These are phyloP conservation scores for Venturia pyrina DNA, from an alignment of 2,329 filamentous ascomycete species.

Conservation along the genomic window DNA sequence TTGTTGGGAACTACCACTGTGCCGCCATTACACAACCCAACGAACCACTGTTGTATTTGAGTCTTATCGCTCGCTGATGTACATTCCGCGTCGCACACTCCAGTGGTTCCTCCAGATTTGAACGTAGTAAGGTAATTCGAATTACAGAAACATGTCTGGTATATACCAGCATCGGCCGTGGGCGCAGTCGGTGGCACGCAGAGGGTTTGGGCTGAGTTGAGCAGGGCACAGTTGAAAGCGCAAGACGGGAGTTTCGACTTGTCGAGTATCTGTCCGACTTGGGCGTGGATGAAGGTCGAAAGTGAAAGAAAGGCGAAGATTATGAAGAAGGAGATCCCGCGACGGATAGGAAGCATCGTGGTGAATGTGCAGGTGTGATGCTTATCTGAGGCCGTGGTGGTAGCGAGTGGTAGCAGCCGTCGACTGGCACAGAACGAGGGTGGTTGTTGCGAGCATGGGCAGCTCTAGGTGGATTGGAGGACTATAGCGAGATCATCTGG, in stretches of 20 bases:
- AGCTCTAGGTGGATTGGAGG: not conserved
- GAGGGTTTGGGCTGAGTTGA: not conserved
- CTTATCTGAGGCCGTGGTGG: not conserved
- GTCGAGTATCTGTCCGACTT: constrained; percentile 9
- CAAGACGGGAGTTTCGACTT: constrained; percentile 1
- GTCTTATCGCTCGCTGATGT: not conserved
- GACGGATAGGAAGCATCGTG: not conserved
- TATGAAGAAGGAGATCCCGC: not conserved
- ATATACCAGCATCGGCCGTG: not conserved
- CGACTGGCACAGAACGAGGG: not conserved
- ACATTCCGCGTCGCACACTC: constrained; percentile 9
- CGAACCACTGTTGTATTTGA: constrained; percentile 9
- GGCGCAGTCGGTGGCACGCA: constrained; percentile 8
- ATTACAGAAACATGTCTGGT: constrained; percentile 12
- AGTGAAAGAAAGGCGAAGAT: not conserved
- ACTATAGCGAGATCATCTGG: not conserved
- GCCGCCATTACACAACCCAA: constrained; percentile 4
- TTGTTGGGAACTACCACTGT: constrained; percentile 5
- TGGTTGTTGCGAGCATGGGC: not conserved
- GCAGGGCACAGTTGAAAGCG: constrained; percentile 4
- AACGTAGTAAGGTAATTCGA: constrained; percentile 9
- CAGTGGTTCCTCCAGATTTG: constrained; percentile 2
- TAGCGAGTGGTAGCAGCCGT: not conserved
- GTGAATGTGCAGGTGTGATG: not conserved
- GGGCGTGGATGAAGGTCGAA: not conserved